Evolutionary conservation across 257 asterid species (phyloP), one percentile per base, ranked within the genome.

Genomic region (Solanum ahanhuiri): DNA sequence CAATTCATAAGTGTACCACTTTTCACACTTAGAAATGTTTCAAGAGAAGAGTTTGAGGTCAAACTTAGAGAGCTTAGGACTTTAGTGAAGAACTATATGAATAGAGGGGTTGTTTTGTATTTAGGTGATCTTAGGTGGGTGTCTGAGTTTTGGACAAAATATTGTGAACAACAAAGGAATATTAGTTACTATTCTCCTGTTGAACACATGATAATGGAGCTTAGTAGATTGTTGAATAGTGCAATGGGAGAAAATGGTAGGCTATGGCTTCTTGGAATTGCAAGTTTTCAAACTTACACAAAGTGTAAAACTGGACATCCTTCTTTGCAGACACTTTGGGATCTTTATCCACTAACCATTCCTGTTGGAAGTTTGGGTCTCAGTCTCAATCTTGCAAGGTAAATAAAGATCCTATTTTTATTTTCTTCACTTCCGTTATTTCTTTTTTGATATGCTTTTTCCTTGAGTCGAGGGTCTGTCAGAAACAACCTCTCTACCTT

Each of bases 171-270:
- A 86, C 84, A 48, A 81, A 81, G 84, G 84, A 81, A 81, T 30
- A 86, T 87, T 31, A 86, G 86, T 63, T 88, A 86, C 88, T 93
- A 91, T 83, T 90, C 94, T 28, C 95, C 95, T 3, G 96, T 96
- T 86, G 99, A 96, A 93, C 94, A 92, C 83, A 93, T 95, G 97
- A 92, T 95, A 57, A 94, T 96, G 99, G 99, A 96, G 92, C 90
- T 96, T 12, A 94, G 99, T 70, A 90, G 96, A 87, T 37, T 96
- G 66, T 57, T 91, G 12, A 88, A 90, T 86, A 95, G 91, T 86
- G 97, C 94, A 43, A 82, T 85, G 14, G 90, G 89, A 18, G 93
- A 92, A 7, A 89, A 77, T 75, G 91, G 88, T 39, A 93, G 92
- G 84, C 57, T 95, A 22, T 96, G 98, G 98, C 64, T 96, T 4